Evolutionary conservation across 257 asterid genomes (phyloP).

Genomic region (Salvia hispanica): DNA sequence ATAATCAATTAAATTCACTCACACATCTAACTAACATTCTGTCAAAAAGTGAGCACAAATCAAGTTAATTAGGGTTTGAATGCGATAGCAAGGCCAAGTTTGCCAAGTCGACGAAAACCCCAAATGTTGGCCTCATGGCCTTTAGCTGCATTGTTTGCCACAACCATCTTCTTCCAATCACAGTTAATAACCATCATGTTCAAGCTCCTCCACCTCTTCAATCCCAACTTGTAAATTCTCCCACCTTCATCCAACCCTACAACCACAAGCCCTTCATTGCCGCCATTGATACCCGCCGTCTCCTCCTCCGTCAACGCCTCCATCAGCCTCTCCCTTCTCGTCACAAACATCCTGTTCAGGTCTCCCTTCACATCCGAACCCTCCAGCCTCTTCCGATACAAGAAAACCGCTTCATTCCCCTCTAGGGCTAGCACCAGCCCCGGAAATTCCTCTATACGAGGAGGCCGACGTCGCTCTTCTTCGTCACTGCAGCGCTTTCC

Average conservation of each 20-base stretch:
- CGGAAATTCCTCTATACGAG: neutral
- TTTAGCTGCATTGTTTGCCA: neutral
- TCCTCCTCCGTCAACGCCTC: slow-evolving; percentile 9
- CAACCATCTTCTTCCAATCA: neutral
- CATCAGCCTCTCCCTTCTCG: neutral
- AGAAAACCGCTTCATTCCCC: neutral
- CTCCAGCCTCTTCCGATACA: neutral
- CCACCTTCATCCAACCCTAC: neutral
- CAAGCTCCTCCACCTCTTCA: neutral
- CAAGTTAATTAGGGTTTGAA: too few species aligned
- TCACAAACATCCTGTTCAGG: neutral
- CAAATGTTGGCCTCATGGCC: neutral
- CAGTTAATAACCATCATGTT: neutral
- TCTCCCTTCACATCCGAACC: neutral
- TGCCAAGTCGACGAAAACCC: neutral
- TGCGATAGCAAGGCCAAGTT: neutral
- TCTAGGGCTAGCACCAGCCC: neutral
- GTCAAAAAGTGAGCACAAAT: too few species aligned
- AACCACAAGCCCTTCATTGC: neutral
- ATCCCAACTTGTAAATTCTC: neutral
- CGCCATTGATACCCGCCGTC: neutral
- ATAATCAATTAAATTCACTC: too few species aligned
- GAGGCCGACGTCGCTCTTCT: neutral
- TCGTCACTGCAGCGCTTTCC: neutral
- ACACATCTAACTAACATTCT: too few species aligned